Conservation (phyloP, 257 asterid genomes). For the Lithospermum erythrorhizon region DNA sequence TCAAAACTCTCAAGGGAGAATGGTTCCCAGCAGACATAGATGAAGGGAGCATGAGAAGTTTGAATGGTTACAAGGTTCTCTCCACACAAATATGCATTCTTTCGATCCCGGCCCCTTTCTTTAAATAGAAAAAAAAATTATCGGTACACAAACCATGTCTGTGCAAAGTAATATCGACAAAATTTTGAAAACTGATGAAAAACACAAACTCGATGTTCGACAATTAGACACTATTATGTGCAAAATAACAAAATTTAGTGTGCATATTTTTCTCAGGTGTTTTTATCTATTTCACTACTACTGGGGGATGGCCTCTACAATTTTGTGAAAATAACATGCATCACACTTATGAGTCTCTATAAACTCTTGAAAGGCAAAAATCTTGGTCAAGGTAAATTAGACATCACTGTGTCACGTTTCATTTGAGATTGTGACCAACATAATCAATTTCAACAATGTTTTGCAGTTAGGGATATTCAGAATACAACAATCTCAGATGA, state of each 20-base stretch:
- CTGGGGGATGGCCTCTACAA: slow-evolving; percentile 84
- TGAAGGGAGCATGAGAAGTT: slow-evolving; percentile 72
- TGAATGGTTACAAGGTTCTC: slow-evolving; percentile 75
- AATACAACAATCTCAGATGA: slow-evolving; percentile 12
- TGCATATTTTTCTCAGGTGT: slow-evolving; percentile 38
- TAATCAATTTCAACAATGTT: background rate
- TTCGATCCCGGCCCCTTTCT: too few relatives aligned
- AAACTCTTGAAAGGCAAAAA: slow-evolving; percentile 23
- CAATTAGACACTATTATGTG: too few relatives aligned
- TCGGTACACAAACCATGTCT: too few relatives aligned
- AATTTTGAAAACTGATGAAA: too few relatives aligned
- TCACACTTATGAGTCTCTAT: slow-evolving; percentile 34
- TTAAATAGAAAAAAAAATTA: too few relatives aligned
- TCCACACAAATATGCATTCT: background rate
- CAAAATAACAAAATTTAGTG: too few relatives aligned
- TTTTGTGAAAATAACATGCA: slow-evolving; percentile 43
- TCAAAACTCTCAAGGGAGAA: slow-evolving; percentile 43
- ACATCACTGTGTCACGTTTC: background rate
- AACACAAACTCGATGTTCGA: too few relatives aligned
- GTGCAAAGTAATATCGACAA: too few relatives aligned
- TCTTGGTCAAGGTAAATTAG: slow-evolving; percentile 26
- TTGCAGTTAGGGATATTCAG: slow-evolving; percentile 15
- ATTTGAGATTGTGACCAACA: background rate
- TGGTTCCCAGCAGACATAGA: slow-evolving; percentile 65
- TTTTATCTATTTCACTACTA: slow-evolving; percentile 69